These are phyloP conservation scores for Mortierella antarctica DNA, from an alignment of 192 early-diverging fungal species.

Conservation along the genomic window DNA sequence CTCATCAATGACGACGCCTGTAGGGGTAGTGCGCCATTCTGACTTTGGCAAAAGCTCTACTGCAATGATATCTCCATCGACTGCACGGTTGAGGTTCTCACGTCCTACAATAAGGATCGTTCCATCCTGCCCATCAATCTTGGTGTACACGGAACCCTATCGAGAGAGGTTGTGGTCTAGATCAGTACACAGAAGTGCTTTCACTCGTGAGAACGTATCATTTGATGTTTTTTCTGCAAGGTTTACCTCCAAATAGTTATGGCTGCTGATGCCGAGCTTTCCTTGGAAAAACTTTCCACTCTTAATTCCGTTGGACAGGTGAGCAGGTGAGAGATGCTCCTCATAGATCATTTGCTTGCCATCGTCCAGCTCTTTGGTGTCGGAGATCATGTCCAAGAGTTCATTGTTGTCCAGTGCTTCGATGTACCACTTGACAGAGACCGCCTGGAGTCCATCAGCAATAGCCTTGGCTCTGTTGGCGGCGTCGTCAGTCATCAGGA, in stretches of 20 bases:
- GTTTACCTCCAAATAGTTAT: conserved; percentile 88
- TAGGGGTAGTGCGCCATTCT: conserved; percentile 84
- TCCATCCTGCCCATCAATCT: conserved; percentile 78
- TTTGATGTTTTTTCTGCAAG: not conserved
- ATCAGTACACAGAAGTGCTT: not conserved
- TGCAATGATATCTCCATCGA: conserved; percentile 93
- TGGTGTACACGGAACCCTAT: conserved; percentile 78
- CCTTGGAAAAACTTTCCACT: conserved; percentile 84
- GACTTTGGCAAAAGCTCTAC: conserved; percentile 86
- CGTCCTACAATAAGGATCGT: conserved; percentile 87
- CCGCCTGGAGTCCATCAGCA: conserved; percentile 71
- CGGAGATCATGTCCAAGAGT: conserved; percentile 90
- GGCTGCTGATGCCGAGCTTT: conserved; percentile 79
- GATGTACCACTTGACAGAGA: conserved; percentile 85
- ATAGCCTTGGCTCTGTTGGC: conserved; percentile 81
- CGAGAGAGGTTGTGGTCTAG: not conserved
- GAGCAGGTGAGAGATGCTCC: conserved; percentile 80
- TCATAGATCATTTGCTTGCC: conserved; percentile 65
- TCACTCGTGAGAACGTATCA: not conserved
- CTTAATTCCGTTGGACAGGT: conserved; percentile 89
- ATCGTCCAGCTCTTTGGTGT: conserved; percentile 71
- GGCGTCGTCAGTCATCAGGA: conserved; percentile 91
- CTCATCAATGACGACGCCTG: conserved; percentile 79
- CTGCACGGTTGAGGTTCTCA: conserved; percentile 86
- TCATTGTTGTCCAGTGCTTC: conserved; percentile 76